Conservation (phyloP, 169 alveolate genomes). For the Eimeria maxima region DNA sequence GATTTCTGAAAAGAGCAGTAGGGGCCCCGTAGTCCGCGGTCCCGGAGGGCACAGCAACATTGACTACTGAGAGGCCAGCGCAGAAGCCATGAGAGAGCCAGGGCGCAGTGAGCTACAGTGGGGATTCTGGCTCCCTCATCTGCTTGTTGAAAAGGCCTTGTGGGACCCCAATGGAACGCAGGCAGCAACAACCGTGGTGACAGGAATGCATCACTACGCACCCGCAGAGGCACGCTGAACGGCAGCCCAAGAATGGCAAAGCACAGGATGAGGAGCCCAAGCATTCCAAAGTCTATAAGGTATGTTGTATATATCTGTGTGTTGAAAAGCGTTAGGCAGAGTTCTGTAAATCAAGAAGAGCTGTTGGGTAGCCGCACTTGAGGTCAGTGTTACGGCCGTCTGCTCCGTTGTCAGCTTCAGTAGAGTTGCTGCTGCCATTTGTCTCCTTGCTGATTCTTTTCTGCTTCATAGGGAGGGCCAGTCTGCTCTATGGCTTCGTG, state of each 20-base stretch:
- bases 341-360: background rate
- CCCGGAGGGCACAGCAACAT: background rate
- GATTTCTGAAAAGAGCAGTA: background rate
- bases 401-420: background rate
- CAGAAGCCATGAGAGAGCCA: background rate
- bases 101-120: background rate
- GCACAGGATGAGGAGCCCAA: constrained; percentile 11
- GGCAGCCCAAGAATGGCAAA: background rate
- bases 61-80: background rate
- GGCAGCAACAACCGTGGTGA: background rate
- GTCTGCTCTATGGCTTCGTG: background rate
- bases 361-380: background rate
- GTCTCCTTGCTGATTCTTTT: background rate
- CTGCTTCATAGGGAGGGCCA: background rate
- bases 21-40: background rate
- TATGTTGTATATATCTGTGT: background rate
- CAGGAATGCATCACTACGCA: background rate
- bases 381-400: background rate
- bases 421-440: background rate
- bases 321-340: background rate
- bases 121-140: background rate
- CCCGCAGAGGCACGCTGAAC: background rate
- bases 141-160: background rate
- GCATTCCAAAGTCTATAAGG: background rate
- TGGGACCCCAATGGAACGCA: background rate